Evolutionary conservation across 192 early-diverging fungal genomes (phyloP), one percentile per base, ranked within the genome.

Genomic region (Entomortierella lignicola): DNA sequence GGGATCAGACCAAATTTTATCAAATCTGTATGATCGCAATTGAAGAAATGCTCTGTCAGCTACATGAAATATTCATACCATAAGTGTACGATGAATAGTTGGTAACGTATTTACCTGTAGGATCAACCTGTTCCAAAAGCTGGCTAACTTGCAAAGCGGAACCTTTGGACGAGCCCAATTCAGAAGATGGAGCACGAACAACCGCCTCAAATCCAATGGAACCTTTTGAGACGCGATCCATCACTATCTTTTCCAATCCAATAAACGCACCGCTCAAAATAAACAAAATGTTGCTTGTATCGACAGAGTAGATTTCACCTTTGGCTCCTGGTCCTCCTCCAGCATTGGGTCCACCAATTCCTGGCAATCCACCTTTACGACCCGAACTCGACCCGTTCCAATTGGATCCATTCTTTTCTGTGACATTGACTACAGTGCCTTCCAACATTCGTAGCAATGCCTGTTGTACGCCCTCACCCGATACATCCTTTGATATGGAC

Each of bases 401-500:
- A 23, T 77, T 82, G 4, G 89, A 84, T 0, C 92, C 91, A 18
- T 87, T 87, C 80, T 94, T 94, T 70, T 94, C 92, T 4, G 91
- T 93, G 2, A 96, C 89, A n/a, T 90, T 93, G 21, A 96, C 93
- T 3, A 92, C 87, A 0, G 95, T 96, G 11, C 95, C 95, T 80
- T 96, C 95, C 11, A 96, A 80, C 93, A 96, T 95, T 8, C 94
- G 84, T 56, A 96, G 75, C 42, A 96, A 72, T 6, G 91, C 88
- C 66, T 96, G 95, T 70, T 96, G 95, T 25, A 96, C 95, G n/a
- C 95, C 95, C 75, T 96, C 95, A 63, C 95, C 95, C 20, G 93
- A 94, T 0, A 96, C 95, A 75, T 96, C 95, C 55, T 91, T 92
- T 17, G 92, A 91, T 42, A 91, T 87, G 0, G 89, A 88, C 64